Evolutionary conservation across 208 protist species (phyloP).

Genomic region (Acanthamoeba royreba): DNA sequence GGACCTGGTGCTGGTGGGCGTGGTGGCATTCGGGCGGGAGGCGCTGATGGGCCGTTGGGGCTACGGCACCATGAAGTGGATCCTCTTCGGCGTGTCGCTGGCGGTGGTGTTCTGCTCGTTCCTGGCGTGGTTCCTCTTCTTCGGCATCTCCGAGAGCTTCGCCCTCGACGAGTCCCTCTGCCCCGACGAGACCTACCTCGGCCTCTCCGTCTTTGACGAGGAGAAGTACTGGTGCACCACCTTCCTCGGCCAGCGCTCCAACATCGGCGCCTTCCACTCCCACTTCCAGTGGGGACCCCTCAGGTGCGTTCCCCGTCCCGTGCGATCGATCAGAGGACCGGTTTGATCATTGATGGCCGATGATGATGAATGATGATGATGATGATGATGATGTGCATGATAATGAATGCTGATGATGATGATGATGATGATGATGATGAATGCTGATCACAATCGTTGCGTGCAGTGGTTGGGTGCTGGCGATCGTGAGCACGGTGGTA

Average conservation of each 20-base stretch:
- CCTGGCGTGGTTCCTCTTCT: slow-evolving; percentile 12
- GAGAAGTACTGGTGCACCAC: slow-evolving; percentile 10
- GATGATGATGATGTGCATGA: not conserved
- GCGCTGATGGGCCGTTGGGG: not conserved
- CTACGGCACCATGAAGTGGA: not conserved
- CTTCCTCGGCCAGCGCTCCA: not conserved
- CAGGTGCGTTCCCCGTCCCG: not conserved
- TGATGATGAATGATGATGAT: not conserved
- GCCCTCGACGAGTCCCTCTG: not conserved
- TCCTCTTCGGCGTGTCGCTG: not conserved
- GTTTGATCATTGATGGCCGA: not conserved
- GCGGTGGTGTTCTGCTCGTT: not conserved
- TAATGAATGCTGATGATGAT: not conserved
- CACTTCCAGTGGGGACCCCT: not conserved
- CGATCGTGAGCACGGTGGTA: not conserved
- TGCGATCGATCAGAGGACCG: not conserved
- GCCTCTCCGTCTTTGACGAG: not conserved
- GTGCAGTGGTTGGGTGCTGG: not conserved
- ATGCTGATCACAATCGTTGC: too few species aligned
- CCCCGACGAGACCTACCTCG: not conserved
- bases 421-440: not conserved
- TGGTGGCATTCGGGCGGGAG: not conserved
- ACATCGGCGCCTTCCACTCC: not conserved
- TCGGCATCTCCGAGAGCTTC: not conserved
- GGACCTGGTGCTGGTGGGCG: not conserved